Evolutionary conservation across 441 rosid genomes (phyloP).

Genomic region (Pelargonium australe): DNA sequence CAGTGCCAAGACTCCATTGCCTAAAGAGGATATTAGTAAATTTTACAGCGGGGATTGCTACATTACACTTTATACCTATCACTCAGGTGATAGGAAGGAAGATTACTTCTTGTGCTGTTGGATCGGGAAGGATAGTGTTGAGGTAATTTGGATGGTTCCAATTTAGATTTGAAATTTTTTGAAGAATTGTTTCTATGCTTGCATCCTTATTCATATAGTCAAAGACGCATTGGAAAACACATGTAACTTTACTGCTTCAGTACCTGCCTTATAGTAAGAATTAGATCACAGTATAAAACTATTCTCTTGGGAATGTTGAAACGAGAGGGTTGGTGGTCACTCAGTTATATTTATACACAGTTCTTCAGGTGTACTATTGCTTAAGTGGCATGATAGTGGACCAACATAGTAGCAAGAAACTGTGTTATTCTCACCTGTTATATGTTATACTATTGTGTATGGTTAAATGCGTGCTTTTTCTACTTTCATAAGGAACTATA

Average conservation of each 20-base stretch:
- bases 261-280: background rate
- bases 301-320: background rate
- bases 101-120: conserved; percentile 82
- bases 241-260: background rate
- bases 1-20: conserved; percentile 67
- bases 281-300: background rate
- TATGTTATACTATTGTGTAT: background rate
- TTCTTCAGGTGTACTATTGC: background rate
- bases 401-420: background rate
- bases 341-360: background rate
- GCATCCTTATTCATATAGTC: background rate
- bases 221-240: background rate
- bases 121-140: conserved; percentile 81
- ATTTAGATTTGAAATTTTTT: conserved; percentile 13
- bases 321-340: background rate
- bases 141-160: conserved; percentile 45
- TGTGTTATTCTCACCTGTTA: background rate
- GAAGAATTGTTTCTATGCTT: conserved; percentile 2
- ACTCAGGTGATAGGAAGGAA: conserved; percentile 93
- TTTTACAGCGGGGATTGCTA: conserved; percentile 97
- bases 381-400: background rate
- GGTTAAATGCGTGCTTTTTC: background rate
- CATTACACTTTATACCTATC: conserved; percentile 78
- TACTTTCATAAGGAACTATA: background rate
- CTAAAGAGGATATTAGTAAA: conserved; percentile 88